Evolutionary conservation across 176 grass and related monocot species (phyloP).

Genomic region (Aegilops speltoides): DNA sequence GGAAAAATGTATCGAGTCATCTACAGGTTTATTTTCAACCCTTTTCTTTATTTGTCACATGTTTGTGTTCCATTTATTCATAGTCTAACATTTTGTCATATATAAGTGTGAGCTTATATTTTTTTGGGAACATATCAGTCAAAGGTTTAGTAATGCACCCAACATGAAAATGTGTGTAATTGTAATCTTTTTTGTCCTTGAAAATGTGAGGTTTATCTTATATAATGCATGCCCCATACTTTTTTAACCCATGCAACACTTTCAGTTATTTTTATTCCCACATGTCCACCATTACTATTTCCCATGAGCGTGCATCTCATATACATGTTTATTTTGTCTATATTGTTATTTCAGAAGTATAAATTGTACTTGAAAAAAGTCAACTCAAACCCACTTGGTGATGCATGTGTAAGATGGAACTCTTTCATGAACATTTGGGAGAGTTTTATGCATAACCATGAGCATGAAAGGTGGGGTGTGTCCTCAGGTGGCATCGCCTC

Average conservation of each 20-base stretch:
- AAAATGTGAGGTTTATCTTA: neutral
- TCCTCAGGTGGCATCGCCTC: neutral
- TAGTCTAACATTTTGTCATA: neutral
- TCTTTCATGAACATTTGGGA: no score
- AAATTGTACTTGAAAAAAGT: constrained; percentile 47
- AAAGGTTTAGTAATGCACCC: neutral
- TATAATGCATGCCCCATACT: neutral
- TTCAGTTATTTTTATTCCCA: neutral
- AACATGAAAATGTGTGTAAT: neutral
- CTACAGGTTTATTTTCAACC: constrained; percentile 52
- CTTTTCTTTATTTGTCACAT: neutral
- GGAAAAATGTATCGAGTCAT: constrained; percentile 70
- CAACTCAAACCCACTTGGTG: neutral
- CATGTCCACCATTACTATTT: neutral
- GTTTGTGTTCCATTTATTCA: neutral
- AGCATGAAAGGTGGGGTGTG: constrained; percentile 14
- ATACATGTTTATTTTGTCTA: neutral
- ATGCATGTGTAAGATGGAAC: constrained; percentile 23
- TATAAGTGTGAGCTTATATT: neutral
- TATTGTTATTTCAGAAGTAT: constrained; percentile 68
- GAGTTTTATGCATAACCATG: neutral
- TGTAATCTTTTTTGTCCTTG: neutral
- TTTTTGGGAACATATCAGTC: no score
- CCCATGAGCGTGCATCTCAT: constrained; percentile 29
- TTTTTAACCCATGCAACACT: neutral